Base-by-base conservation (phyloP, 768 basidiomycete genomes). In the Hygrocybe coccinea region DNA sequence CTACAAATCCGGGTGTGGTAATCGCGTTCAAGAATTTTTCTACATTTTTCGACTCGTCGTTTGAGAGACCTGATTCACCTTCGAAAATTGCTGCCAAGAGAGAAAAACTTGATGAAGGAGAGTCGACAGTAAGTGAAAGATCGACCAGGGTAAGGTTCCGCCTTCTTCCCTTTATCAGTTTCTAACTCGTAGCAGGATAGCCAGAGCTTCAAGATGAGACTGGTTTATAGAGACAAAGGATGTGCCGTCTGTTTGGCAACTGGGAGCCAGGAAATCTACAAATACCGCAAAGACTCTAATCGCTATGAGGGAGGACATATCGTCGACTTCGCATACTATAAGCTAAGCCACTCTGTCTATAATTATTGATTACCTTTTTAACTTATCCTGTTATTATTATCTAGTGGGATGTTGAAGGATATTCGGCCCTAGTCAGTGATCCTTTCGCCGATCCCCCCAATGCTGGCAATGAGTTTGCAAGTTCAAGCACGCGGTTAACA, bases 211-310 rank as follows among this genome's bases (percentile, higher is more conserved):
- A 61, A 59, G 57, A 61, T 56, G 58, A 51, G 60, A 58, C 60
- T 61, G 49, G 57, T 61, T 52, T 52, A 59, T 47, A 59, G 60
- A 52, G 60, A 61, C 46, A 56, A 59, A 56, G 58, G 60, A 38
- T 61, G 60, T 54, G 60, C 47, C 19, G 60, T 61, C 36, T 61
- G 60, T 59, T 56, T 56, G 55, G 60, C 60, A 59, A 50, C 55
- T 48, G 58, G 54, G 39, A 59, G 52, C 54, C 43, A 21, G 25
- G 50, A 39, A 55, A 57, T 43, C 39, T 61, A 61, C 55, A 50
- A 59, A 3, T 59, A 59, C 55, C 51, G 33, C 22, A 55, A 59
- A 49, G 60, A 61, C 55, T 61, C 55, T 54, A 37, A 50, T 59
- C 50, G 44, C 59, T 61, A 48, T 52, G 55, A 59, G 44, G 60